These are phyloP conservation scores for Cochlearia excelsa DNA, from an alignment of 345 rosid species.

Conservation along the genomic window DNA sequence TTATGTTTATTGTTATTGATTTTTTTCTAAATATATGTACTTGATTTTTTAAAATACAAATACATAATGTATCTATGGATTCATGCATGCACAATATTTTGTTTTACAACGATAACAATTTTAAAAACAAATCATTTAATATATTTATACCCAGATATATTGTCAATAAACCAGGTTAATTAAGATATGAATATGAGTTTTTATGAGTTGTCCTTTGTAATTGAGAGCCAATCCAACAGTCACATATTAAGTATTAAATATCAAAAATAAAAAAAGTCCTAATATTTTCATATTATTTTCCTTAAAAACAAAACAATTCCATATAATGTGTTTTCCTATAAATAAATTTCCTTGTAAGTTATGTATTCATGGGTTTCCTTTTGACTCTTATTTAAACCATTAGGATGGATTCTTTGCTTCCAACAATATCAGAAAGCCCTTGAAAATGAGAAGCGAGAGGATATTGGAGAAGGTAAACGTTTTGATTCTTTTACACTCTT, in stretches of 20 bases:
- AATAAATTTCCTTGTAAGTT: neutral
- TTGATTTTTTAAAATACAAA: too few species aligned
- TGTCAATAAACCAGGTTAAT: too few species aligned
- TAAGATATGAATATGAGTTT: too few species aligned
- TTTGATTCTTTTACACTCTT: neutral
- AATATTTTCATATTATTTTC: constrained; percentile 2
- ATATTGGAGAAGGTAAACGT: constrained; percentile 21
- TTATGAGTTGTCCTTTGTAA: too few species aligned
- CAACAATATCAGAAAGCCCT: neutral
- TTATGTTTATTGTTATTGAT: too few species aligned
- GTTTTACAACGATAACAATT: too few species aligned
- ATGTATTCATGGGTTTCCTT: neutral
- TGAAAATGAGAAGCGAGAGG: neutral
- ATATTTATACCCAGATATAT: too few species aligned
- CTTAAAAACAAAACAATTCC: constrained; percentile 5
- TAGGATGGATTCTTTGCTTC: neutral
- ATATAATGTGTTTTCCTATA: neutral
- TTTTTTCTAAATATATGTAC: too few species aligned
- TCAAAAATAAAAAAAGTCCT: neutral
- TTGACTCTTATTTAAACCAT: constrained; percentile 10
- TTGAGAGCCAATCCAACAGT: too few species aligned
- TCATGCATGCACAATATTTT: too few species aligned
- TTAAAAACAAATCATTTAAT: too few species aligned
- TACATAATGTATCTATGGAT: too few species aligned
- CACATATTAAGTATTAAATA: constrained; percentile 13